phyloP scores from a whole-genome alignment of 2,329 filamentous ascomycete species.

The Trichoderma semiorbis region DNA sequence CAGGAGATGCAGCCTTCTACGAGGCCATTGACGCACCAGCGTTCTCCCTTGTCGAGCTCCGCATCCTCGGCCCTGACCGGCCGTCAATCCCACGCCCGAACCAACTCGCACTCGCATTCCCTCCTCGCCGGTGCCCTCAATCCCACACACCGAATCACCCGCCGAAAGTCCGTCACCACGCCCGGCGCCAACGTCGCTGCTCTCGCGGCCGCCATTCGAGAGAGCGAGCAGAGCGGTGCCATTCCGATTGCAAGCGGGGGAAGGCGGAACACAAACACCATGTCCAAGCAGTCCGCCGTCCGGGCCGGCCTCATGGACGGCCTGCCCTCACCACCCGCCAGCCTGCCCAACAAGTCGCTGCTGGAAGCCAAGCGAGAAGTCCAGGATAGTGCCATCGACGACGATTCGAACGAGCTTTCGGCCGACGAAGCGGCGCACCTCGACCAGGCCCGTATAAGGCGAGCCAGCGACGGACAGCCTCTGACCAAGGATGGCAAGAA shows the following conservation, averaged over 20 bases:
- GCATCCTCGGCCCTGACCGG: constrained; percentile 55
- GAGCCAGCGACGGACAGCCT: constrained; percentile 83
- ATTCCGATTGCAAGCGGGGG: constrained; percentile 54
- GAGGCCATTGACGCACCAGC: constrained; percentile 63
- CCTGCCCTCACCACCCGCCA: constrained; percentile 63
- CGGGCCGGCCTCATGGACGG: constrained; percentile 52
- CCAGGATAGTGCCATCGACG: constrained; percentile 63
- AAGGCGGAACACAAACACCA: constrained; percentile 57
- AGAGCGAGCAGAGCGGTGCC: constrained; percentile 56
- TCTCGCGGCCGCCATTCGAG: constrained; percentile 68
- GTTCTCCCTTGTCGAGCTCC: constrained; percentile 56
- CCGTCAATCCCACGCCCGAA: constrained; percentile 66
- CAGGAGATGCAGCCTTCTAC: constrained; percentile 64
- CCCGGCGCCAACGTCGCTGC: constrained; percentile 70
- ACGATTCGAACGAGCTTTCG: constrained; percentile 60
- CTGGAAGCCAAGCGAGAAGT: constrained; percentile 47
- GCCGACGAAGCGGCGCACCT: constrained; percentile 50
- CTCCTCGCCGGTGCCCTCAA: constrained; percentile 74
- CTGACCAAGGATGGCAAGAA: constrained; percentile 82
- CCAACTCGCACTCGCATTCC: constrained; percentile 79
- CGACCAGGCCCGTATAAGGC: constrained; percentile 51
- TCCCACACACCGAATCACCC: constrained; percentile 78
- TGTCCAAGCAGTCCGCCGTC: constrained; percentile 60
- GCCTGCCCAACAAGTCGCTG: constrained; percentile 58
- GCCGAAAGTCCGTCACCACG: constrained; percentile 88